Evolutionary conservation across 352 stramenopile species (phyloP), one percentile per base, ranked within the genome.

Genomic region (Discostella stelligera): DNA sequence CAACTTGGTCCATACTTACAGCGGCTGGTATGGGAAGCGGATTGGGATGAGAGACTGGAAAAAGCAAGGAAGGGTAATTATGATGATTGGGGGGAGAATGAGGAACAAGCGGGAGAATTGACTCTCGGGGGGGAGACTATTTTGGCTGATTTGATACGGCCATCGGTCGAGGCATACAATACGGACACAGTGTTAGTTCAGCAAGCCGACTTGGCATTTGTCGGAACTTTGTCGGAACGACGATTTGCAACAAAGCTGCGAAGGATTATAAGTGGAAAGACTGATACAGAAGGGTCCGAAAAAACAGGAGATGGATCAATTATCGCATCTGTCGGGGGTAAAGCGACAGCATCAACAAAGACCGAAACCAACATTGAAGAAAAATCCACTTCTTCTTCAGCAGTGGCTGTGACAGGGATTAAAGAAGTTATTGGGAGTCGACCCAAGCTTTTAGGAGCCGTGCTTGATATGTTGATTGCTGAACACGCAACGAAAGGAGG

Each of bases 381-480:
- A 25, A 73, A 66, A 55, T 61, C 60, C 11, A 21, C 48, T 13
- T 23, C 68, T 14, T 74, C 72, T 23, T 77, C 77, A 66, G 60
- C 68, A 75, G 27, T 66, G 81, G 49, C 63, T 77, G 44, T 84
- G 53, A 25, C 77, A 78, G 74, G 50, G 44, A 66, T 71, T 48
- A 79, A 80, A 20, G 77, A 83, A 25, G 70, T 72, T 0, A 59
- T 85, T 46, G 82, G 80, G 11, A 88, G 78, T 71, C 79, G 87
- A 30, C 85, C 85, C 16, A 91, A 91, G 52, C 70, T 93, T 6
- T 63, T 91, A 13, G 73, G 82, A 25, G 76, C 83, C 0, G 44
- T 90, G 23, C 58, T 93, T 52, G 81, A 86, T 23, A 90, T 93
- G 61, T 64, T 93, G 0, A 91, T 93, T 58, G 74, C 81, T 25